Evolutionary conservation across 331 rosid genomes (phyloP).

Genomic region (Telfairia occidentalis): DNA sequence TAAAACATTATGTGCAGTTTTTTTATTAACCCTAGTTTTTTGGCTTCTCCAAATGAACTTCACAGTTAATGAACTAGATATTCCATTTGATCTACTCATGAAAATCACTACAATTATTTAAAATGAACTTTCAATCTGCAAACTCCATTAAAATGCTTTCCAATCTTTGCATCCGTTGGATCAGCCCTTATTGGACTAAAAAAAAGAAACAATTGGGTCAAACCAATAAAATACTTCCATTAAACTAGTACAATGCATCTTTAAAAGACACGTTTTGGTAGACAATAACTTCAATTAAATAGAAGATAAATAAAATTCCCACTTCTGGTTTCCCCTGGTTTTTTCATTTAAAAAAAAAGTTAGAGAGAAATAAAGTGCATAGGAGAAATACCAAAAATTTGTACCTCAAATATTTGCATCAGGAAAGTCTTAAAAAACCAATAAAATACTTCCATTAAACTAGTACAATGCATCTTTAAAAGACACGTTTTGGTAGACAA

Average conservation of each 20-base stretch:
- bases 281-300: background rate
- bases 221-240: background rate
- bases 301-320: background rate
- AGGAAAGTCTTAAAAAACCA: conserved; percentile 69
- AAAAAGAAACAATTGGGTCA: background rate
- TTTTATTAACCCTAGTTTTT: no score
- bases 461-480: background rate
- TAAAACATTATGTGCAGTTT: background rate
- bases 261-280: background rate
- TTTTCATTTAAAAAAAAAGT: background rate
- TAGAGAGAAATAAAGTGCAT: background rate
- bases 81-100: background rate
- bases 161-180: background rate
- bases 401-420: conserved; percentile 96
- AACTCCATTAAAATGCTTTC: background rate
- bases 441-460: background rate
- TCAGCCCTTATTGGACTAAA: background rate
- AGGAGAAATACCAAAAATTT: background rate
- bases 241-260: background rate
- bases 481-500: background rate
- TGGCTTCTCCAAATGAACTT: background rate
- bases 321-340: background rate
- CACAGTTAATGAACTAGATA: background rate
- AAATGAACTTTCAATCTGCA: background rate
- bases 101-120: background rate